phyloP scores from a whole-genome alignment of 2,329 filamentous ascomycete genomes.

The Epichloe hybrida region DNA sequence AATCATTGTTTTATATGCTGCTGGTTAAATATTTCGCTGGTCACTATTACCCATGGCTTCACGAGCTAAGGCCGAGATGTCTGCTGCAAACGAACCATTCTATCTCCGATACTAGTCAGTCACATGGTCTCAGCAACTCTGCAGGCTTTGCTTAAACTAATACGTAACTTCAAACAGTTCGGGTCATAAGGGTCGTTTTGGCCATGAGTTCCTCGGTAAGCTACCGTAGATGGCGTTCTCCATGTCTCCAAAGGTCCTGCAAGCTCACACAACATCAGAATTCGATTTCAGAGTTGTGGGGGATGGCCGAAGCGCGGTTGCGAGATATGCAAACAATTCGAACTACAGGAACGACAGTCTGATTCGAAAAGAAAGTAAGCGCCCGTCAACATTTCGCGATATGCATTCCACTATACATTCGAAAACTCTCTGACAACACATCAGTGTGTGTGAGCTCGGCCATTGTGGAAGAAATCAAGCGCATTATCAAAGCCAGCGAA shows the following conservation, averaged over 20 bases:
- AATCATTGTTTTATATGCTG: background rate
- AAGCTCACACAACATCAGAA: conserved; percentile 41
- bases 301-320: conserved; percentile 89
- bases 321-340: conserved; percentile 97
- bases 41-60: background rate
- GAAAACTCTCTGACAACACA: background rate
- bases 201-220: conserved; percentile 89
- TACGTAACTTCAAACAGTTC: conserved; percentile 45
- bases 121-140: conserved; percentile 5
- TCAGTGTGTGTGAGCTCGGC: conserved; percentile 91
- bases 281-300: conserved; percentile 91
- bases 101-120: conserved; percentile 96
- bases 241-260: background rate
- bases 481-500: conserved; percentile 92
- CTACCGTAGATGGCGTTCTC: background rate
- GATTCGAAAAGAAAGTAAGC: conserved; percentile 96
- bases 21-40: background rate
- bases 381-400: conserved; percentile 20
- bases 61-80: conserved; percentile 29
- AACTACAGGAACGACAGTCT: conserved; percentile 98
- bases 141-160: background rate
- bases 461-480: conserved; percentile 86
- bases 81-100: conserved; percentile 65
- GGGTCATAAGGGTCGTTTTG: conserved; percentile 91
- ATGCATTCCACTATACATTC: background rate